These are phyloP conservation scores for Chlamydomonas eustigma DNA, from an alignment of 139 green algal species.

Conservation along the genomic window DNA sequence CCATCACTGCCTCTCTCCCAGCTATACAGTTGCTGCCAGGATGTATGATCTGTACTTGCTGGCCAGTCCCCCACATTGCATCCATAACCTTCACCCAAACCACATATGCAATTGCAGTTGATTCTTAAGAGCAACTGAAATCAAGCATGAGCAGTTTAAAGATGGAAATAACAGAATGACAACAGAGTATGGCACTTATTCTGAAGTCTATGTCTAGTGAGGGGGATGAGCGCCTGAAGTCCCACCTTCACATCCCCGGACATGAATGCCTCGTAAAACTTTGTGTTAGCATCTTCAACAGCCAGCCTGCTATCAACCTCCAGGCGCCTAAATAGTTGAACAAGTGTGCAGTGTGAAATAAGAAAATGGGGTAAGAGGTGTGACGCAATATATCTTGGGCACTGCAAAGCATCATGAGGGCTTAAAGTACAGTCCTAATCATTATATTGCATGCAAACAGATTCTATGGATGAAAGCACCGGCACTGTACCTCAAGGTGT, in stretches of 20 bases:
- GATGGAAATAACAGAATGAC: too few relatives aligned
- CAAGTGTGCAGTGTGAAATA: too few relatives aligned
- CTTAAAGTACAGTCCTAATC: too few relatives aligned
- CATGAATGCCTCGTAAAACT: conserved; percentile 78
- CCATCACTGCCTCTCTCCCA: conserved; percentile 65
- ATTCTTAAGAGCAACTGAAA: too few relatives aligned
- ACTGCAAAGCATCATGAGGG: too few relatives aligned
- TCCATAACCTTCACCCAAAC: conserved; percentile 70
- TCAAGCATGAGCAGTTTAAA: neutral
- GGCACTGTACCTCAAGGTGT: conserved; percentile 32
- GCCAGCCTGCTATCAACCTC: conserved; percentile 50
- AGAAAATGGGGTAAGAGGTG: too few relatives aligned
- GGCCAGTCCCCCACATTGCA: conserved; percentile 65
- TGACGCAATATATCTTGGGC: too few relatives aligned
- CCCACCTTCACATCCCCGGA: neutral
- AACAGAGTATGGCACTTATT: too few relatives aligned
- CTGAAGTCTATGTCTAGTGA: neutral
- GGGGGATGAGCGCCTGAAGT: too few relatives aligned
- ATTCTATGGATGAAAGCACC: neutral
- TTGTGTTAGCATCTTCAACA: conserved; percentile 75
- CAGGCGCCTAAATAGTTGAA: conserved; percentile 25
- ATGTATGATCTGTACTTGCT: conserved; percentile 82
- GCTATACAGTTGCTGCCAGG: conserved; percentile 62
- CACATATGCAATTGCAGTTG: too few relatives aligned
- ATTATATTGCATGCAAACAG: too few relatives aligned